Evolutionary conservation across 345 rosid genomes (phyloP), one percentile per base, ranked within the genome.

Genomic region (Mangifera indica): DNA sequence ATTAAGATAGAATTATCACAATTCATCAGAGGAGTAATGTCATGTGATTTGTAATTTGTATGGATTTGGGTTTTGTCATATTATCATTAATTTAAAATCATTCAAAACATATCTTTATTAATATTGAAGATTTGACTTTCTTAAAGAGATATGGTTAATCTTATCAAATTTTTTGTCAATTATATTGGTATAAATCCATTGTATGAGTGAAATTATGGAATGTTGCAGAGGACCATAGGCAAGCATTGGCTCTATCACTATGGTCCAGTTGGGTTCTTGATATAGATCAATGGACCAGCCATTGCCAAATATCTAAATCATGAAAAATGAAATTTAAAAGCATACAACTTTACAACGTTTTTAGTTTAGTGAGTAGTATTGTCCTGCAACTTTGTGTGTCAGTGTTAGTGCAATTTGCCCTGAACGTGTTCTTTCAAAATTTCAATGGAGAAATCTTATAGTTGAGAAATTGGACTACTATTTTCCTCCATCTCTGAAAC

Each of bases 61-160:
- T n/a, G n/a, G n/a, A n/a, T n/a, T n/a, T n/a, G n/a, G n/a, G n/a
- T n/a, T n/a, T n/a, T n/a, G n/a, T n/a, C n/a, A n/a, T n/a, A n/a
- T n/a, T n/a, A n/a, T n/a, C n/a, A n/a, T n/a, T n/a, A n/a, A n/a
- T n/a, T n/a, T n/a, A n/a, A n/a, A n/a, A n/a, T n/a, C n/a, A n/a
- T n/a, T n/a, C n/a, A n/a, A n/a, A n/a, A n/a, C n/a, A n/a, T n/a
- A n/a, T n/a, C n/a, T n/a, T n/a, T n/a, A n/a, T n/a, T n/a, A n/a
- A n/a, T n/a, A n/a, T n/a, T n/a, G n/a, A 64, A 42, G 32, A 29
- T 73, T 82, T 79, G 87, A 75, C 85, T 77, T 75, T 71, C n/a
- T 32, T 15, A 15, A 7, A 24, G 56, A 73, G 76, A 51, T 13
- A 14, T 13, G 67, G 69, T 77, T 77, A 79, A 71, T 59, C 56